Conservation (phyloP, 352 stramenopile species). For the Peronosclerospora sorghi region DNA sequence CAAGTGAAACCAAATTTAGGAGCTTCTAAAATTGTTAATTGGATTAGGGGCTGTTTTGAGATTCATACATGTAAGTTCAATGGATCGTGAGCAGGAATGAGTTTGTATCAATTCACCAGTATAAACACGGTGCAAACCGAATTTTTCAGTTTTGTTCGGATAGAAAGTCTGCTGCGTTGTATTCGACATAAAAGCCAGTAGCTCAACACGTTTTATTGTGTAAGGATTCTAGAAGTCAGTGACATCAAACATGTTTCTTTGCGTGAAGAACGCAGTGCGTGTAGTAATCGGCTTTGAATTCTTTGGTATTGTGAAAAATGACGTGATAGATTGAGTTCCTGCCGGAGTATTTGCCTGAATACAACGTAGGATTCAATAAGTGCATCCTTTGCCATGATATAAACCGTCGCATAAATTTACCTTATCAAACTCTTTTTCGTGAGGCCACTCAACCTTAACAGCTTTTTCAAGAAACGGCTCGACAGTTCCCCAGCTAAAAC, state of each 20-base stretch:
- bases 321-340: constrained; percentile 72
- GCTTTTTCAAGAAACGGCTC: constrained; percentile 43
- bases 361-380: too few species aligned
- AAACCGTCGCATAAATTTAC: constrained; percentile 17
- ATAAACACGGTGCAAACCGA: too few species aligned
- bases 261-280: constrained; percentile 40
- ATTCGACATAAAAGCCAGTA: too few species aligned
- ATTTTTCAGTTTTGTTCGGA: too few species aligned
- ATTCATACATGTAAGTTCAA: too few species aligned
- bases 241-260: constrained; percentile 51
- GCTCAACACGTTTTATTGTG: too few species aligned
- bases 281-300: constrained; percentile 10
- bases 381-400: neutral
- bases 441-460: constrained; percentile 52
- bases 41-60: too few species aligned
- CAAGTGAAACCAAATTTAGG: too few species aligned
- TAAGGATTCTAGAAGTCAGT: constrained; percentile 37
- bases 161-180: too few species aligned
- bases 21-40: too few species aligned
- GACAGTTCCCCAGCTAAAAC: constrained; percentile 88
- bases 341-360: constrained; percentile 36
- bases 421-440: constrained; percentile 61
- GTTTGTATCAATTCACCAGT: too few species aligned
- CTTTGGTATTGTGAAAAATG: constrained; percentile 46
- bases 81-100: too few species aligned